phyloP scores from a whole-genome alignment of 2,329 filamentous ascomycete species.

The Mariannaea elegans region DNA sequence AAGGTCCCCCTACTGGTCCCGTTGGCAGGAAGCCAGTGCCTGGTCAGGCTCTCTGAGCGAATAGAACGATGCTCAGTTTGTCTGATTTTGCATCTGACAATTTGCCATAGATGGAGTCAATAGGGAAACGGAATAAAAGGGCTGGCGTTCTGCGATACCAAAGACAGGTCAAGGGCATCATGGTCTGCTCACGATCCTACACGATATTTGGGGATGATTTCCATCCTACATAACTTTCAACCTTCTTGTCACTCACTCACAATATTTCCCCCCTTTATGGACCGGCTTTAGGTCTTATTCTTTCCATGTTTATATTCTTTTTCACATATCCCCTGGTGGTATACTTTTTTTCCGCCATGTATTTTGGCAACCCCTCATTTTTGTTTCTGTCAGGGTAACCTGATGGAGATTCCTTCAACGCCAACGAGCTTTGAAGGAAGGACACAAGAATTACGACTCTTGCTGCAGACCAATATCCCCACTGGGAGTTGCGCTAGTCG shows the following conservation, averaged over 20 bases:
- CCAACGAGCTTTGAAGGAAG: conserved; percentile 15
- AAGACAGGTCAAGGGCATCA: conserved; percentile 33
- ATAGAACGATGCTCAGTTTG: conserved; percentile 8
- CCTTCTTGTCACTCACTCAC: conserved; percentile 39
- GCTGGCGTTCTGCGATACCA: conserved; percentile 44
- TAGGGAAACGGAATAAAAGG: conserved; percentile 37
- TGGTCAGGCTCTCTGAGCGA: conserved; percentile 58
- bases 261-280: conserved; percentile 24
- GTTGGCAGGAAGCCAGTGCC: conserved; percentile 66
- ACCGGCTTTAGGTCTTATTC: conserved; percentile 19
- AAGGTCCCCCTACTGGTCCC: conserved; percentile 49
- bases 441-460: conserved; percentile 28
- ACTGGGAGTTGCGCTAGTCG: conserved; percentile 36
- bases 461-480: conserved; percentile 21
- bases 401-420: conserved; percentile 16
- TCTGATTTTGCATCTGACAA: conserved; percentile 26
- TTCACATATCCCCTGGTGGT: conserved; percentile 32
- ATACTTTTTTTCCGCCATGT: conserved; percentile 19
- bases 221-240: conserved; percentile 25
- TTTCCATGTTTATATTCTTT: conserved; percentile 39
- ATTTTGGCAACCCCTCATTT: conserved; percentile 28
- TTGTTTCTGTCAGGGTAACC: conserved; percentile 24
- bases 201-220: conserved; percentile 38
- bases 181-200: conserved; percentile 35
- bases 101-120: conserved; percentile 27